A percentile compares a stretch with the other conserved stretches of the same genome.
Conservation (phyloP, 257 asterid genomes). For the Eucommia ulmoides region DNA sequence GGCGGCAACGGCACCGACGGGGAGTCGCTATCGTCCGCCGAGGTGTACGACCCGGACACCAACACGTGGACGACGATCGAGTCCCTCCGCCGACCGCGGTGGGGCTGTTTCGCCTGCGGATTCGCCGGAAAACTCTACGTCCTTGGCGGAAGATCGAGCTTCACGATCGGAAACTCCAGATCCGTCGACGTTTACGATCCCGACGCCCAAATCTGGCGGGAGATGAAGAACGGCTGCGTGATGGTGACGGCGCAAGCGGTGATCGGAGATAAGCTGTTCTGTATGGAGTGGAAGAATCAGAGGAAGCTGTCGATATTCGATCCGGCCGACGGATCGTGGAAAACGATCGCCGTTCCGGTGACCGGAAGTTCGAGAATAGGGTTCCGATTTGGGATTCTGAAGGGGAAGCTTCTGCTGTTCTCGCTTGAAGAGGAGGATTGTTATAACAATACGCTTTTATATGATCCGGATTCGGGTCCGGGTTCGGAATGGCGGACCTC, state of each 20-base stretch:
- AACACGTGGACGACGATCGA: conserved; percentile 50
- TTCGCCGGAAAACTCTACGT: conserved; percentile 60
- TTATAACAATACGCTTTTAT: conserved; percentile 35
- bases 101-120: conserved; percentile 70
- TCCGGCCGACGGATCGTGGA: conserved; percentile 50
- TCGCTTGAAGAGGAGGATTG: conserved; percentile 37
- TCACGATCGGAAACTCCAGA: conserved; percentile 71
- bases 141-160: conserved; percentile 83
- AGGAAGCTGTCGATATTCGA: conserved; percentile 47
- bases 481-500: conserved; percentile 61
- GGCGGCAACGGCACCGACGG: conserved; percentile 71
- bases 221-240: conserved; percentile 76
- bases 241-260: conserved; percentile 82
- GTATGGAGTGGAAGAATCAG: conserved; percentile 85
- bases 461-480: conserved; percentile 54
- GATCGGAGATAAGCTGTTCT: conserved; percentile 50
- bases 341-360: conserved; percentile 48
- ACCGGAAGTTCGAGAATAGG: conserved; percentile 53
- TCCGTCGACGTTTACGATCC: conserved; percentile 55
- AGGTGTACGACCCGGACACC: conserved; percentile 55
- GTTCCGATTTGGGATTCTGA: conserved; percentile 50
- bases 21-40: conserved; percentile 57
- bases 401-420: conserved; percentile 60
- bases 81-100: conserved; percentile 58
- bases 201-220: conserved; percentile 38